A percentile compares a stretch with the other conserved stretches of the same genome.
These are phyloP conservation scores for Phoma sp. DNA, from an alignment of 2,329 filamentous ascomycete species.

Conservation along the genomic window DNA sequence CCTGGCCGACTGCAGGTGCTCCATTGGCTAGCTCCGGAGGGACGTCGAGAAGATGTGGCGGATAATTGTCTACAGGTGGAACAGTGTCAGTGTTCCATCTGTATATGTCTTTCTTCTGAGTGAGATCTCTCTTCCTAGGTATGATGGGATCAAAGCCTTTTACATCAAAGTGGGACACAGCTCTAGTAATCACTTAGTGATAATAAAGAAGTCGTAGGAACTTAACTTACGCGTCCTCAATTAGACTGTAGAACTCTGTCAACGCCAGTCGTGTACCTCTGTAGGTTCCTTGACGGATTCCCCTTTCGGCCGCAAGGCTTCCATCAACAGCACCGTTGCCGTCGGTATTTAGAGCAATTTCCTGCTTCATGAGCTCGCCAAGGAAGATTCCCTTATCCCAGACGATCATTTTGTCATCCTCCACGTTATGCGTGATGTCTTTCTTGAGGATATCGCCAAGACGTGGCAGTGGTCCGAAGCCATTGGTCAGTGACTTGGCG, in stretches of 20 bases:
- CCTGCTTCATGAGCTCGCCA: slow-evolving; percentile 12
- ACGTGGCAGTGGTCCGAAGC: slow-evolving; percentile 1
- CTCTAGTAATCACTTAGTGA: not conserved
- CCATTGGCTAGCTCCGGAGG: slow-evolving; percentile 4
- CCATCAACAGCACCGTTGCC: not conserved
- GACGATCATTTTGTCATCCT: slow-evolving; percentile 11
- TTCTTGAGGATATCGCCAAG: not conserved
- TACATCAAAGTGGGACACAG: slow-evolving; percentile 7
- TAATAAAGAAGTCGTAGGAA: too few species aligned
- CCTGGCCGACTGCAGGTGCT: not conserved
- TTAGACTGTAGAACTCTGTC: slow-evolving; percentile 13
- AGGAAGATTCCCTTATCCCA: slow-evolving; percentile 17
- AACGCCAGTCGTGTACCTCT: slow-evolving; percentile 10
- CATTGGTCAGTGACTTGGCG: not conserved
- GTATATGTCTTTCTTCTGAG: slow-evolving; percentile 5
- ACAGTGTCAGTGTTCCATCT: slow-evolving; percentile 2
- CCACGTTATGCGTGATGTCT: slow-evolving; percentile 6
- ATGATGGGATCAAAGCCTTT: slow-evolving; percentile 17
- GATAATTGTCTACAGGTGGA: not conserved
- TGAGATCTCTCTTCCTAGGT: slow-evolving; percentile 4
- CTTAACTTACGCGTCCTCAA: slow-evolving; percentile 9
- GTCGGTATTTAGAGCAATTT: slow-evolving; percentile 3
- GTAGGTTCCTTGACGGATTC: slow-evolving; percentile 11
- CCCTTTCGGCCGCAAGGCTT: not conserved
- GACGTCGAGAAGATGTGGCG: slow-evolving; percentile 5